Conservation (phyloP, 805 yeast genomes). For the Ogataea pignaliae region DNA sequence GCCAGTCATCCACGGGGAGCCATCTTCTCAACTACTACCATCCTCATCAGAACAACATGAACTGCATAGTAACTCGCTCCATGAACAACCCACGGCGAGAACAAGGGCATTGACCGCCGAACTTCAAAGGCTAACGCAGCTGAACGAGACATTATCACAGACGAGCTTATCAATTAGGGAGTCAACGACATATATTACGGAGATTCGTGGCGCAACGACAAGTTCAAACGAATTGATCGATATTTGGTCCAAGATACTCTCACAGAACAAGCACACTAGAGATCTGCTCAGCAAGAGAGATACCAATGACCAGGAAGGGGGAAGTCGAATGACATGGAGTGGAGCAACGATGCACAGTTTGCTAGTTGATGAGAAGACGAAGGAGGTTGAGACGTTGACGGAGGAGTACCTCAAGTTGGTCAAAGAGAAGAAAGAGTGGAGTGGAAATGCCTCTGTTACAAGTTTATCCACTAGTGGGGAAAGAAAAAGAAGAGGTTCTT, state of each 20-base stretch:
- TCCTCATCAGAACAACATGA: neutral
- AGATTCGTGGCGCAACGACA: constrained; percentile 13
- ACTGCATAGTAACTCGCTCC: too few species aligned
- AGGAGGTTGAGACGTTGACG: constrained; percentile 26
- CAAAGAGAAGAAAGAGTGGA: constrained; percentile 21
- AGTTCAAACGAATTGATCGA: constrained; percentile 38
- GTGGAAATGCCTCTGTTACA: constrained; percentile 11
- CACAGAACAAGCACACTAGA: constrained; percentile 55
- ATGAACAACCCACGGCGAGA: neutral
- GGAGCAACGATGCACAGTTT: neutral
- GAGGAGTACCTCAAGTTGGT: constrained; percentile 17
- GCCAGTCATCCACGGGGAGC: neutral
- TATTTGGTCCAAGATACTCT: constrained; percentile 57
- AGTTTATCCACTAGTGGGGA: neutral
- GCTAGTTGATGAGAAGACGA: constrained; percentile 9
- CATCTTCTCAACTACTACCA: neutral
- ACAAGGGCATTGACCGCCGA: constrained; percentile 11
- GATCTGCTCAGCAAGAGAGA: constrained; percentile 23
- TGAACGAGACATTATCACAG: constrained; percentile 15
- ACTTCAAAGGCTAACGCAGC: constrained; percentile 10
- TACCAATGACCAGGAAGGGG: too few species aligned
- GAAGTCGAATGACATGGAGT: constrained; percentile 7
- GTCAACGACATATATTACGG: constrained; percentile 12
- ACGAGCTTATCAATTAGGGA: constrained; percentile 16
- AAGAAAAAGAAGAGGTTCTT: too few species aligned